Evolutionary conservation across 371 early-diverging fungal species (phyloP), one percentile per base, ranked within the genome.

Genomic region (Actinomucor elegans): DNA sequence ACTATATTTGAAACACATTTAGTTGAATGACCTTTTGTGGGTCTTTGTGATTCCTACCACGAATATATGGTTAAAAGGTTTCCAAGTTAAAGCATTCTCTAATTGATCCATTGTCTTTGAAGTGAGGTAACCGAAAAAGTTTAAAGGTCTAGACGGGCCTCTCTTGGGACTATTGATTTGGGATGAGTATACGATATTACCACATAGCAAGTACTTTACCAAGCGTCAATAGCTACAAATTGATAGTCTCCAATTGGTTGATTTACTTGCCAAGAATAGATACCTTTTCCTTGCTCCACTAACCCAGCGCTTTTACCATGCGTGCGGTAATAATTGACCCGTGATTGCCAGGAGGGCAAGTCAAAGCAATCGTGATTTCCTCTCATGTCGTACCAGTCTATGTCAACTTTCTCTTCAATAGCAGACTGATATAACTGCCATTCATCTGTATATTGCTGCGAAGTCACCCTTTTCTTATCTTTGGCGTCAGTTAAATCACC

Each of bases 401-500:
- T 72, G 3, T 72, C 60, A 17, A 53, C 60, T 37, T 53, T 59
- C 52, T 81, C 74, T 44, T 86, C 73, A 14, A 94, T 73, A 0
- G 86, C 75, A 5, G 57, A 55, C 17, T 80, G 67, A 60, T 94
- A 94, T 1, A 89, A 81, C 35, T 58, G 24, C 96, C 94, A 94
- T 71, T 96, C 96, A 36, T 88, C 90, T 11, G 65, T 8, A 49
- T 90, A 89, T 69, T 96, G 96, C 66, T 71, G 61, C 10, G 93
- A 89, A 21, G 67, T 78, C 9, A 88, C 69, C 15, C 66, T 64
- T 24, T 79, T 69, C 27, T 64, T 57, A 52, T 88, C 85, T 62
- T 94, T 93, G 17, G 93, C 94, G 71, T 96, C 95, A 2, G 93
- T 93, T 59, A 95, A 62, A 66, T 95, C 96, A 5, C 88, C 89